Base-by-base conservation (phyloP, 2,329 filamentous ascomycete species). In the Ophiognomonia clavigignenti-juglandacearum region DNA sequence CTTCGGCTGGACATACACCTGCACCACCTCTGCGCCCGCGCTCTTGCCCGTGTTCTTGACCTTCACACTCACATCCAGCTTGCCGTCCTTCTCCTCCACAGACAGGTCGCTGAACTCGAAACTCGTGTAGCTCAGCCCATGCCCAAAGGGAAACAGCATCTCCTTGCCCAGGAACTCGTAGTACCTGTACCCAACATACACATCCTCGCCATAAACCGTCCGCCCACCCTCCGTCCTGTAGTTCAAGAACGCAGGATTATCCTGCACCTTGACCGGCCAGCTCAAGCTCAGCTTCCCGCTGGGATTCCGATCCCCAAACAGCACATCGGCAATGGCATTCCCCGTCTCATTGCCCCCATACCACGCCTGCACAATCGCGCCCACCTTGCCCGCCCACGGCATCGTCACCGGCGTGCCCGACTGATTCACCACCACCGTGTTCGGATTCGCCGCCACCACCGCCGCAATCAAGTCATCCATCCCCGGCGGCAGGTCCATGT, bases 291-390 rank as follows among this genome's bases (percentile, higher is more conserved):
- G 66, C 59, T 85, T 86, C 3, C 78, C 84, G 45, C 74, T 83
- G 0, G 88, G 88, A 59, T 86, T 90, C 39, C 79, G 75, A 52
- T 83, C 77, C 39, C 86, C 88, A 53, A 88, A 86, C 16, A 92
- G 71, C 2, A 92, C 75, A 54, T 92, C 87, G 0, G 85, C 86
- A 52, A 95, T 84, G 10, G 82, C 83, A 59, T 91, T 89, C 6
- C 88, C 88, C 5, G 84, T 85, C 68, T 93, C 88, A 58, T 93
- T 88, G n/a, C 88, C 88, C 51, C 87, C 86, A 58, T 90, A 93
- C 86, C 87, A 93, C 7, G 86, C 86, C 58, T 92, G 85, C 1
- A 90, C 60, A 2, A 91, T 69, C 2, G 82, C 78, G 7, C 66
- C 62, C 2, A 78, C 77, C 26, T 73, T 64, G 14, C 69, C 61